Base-by-base conservation (phyloP, 139 green algal species). In the Chlorella sorokiniana region DNA sequence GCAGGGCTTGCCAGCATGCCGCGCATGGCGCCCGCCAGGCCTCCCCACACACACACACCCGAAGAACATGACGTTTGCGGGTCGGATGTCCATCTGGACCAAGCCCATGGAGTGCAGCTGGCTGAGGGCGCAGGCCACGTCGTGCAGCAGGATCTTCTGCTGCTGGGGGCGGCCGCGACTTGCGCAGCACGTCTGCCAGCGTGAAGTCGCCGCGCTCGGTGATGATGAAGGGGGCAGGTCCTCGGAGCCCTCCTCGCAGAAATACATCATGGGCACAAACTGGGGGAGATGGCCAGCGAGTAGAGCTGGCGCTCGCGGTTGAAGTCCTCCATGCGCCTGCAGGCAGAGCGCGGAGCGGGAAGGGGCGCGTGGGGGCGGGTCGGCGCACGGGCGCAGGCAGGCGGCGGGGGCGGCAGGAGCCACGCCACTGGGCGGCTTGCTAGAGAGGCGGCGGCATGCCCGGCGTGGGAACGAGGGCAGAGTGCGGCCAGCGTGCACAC, bases 321-420 rank as follows among this genome's bases (percentile, higher is more conserved):
- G 45, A 82, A 82, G 77, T 82, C 77, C 63, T 82, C 77, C 77
- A 82, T 79, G 73, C 73, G 73, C 37, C 73, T 79, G 73, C 73
- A 0, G 2, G 42, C 45, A 9, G 18, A n/a, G 56, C 56, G 56
- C 18, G 16, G 23, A 22, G 41, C 42, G 69, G 65, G 38, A 18
- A 2, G 20, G 65, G 22, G 35, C 35, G 16, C 6, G 9, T 33
- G 64, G 35, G 35, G 11, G 40, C 4, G 65, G 38, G n/a, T 14
- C 3, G 61, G 22, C 10, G 9, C 10, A 27, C 61, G 22, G 29
- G 61, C 4, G 9, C 25, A 3, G 20, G 61, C 9, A n/a, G 4
- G n/a, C 64, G 35, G 35, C 33, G 2, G 11, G 35, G 64, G 6
- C 33, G 11, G 20, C 31, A 70, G 52, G 20, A 20, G 52, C 52